Conservation (phyloP, 129 eudicot species). For the Dittrichia graveolens region DNA sequence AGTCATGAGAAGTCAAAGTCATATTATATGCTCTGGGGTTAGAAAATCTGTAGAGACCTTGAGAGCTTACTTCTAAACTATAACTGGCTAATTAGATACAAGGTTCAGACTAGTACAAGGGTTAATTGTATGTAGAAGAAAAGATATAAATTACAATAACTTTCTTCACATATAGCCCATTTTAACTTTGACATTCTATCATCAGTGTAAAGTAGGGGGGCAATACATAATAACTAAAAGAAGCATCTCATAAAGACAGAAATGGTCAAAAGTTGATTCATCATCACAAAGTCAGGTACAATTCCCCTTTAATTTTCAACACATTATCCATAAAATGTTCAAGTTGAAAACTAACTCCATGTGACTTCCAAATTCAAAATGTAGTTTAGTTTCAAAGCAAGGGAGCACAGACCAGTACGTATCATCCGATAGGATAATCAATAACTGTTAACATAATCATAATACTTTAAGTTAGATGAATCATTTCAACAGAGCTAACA, state of each 20-base stretch:
- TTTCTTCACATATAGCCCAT: background rate
- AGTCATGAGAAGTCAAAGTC: background rate
- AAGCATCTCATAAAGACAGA: background rate
- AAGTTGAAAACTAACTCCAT: background rate
- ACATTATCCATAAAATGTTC: background rate
- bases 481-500: background rate
- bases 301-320: background rate
- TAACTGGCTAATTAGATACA: background rate
- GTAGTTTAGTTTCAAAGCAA: background rate
- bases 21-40: background rate
- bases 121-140: background rate
- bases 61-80: background rate
- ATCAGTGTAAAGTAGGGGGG: background rate
- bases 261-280: background rate
- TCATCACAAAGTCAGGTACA: background rate
- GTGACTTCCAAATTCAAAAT: background rate
- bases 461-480: background rate
- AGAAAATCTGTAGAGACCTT: background rate
- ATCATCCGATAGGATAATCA: background rate
- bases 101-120: background rate
- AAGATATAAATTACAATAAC: background rate
- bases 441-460: constrained; percentile 2
- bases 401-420: constrained; percentile 1
- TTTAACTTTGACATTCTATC: background rate
- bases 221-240: background rate